Evolutionary conservation across 78 protist genomes (phyloP).

Genomic region (Dictyostelium brefeldianum): DNA sequence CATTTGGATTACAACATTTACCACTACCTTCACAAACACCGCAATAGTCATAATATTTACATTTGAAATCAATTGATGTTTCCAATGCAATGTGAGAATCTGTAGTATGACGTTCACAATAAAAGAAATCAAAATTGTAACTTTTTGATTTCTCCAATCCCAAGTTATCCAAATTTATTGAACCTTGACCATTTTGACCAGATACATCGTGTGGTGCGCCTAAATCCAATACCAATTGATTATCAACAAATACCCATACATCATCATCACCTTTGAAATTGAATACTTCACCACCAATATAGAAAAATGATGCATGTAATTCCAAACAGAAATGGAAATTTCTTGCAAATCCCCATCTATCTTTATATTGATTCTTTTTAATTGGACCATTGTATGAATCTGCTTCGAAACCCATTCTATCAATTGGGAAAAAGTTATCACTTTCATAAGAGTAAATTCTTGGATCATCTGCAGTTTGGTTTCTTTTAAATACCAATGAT

Average conservation of each 20-base stretch:
- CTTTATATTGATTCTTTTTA: background rate
- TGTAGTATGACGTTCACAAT: conserved; percentile 62
- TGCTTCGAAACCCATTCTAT: conserved; percentile 39
- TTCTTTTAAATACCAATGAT: conserved; percentile 1
- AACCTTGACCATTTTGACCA: conserved; percentile 34
- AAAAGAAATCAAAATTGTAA: conserved; percentile 55
- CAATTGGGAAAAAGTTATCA: conserved; percentile 62
- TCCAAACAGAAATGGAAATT: conserved; percentile 43
- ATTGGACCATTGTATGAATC: background rate
- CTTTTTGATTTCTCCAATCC: background rate
- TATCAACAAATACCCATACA: conserved; percentile 39
- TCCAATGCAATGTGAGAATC: conserved; percentile 32
- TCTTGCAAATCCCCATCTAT: background rate
- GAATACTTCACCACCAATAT: conserved; percentile 28
- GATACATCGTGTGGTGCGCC: conserved; percentile 44
- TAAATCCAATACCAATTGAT: conserved; percentile 44
- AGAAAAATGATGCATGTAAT: conserved; percentile 23
- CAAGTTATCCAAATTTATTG: background rate
- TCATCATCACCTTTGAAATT: conserved; percentile 56
- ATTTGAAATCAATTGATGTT: conserved; percentile 35
- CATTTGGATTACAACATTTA: conserved; percentile 32
- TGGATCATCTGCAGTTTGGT: conserved; percentile 19
- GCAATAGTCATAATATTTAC: conserved; percentile 55
- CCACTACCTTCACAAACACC: conserved; percentile 78
- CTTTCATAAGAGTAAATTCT: conserved; percentile 5